These are phyloP conservation scores for Cladosporium sp. DNA, from an alignment of 2,329 filamentous ascomycete species.

Conservation along the genomic window DNA sequence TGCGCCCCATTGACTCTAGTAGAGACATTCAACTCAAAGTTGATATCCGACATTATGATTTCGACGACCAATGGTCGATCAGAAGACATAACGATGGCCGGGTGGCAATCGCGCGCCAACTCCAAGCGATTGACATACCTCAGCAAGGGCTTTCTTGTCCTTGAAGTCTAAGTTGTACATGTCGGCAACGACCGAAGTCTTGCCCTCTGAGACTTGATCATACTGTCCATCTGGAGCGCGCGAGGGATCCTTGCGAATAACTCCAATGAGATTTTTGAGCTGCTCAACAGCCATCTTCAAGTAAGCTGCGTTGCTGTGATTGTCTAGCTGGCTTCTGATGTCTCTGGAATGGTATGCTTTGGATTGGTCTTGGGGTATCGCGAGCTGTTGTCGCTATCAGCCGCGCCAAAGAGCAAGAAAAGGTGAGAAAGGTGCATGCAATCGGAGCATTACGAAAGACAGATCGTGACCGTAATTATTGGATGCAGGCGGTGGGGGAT, in stretches of 20 bases:
- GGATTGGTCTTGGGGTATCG: background rate
- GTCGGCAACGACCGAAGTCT: conserved; percentile 45
- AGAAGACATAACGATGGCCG: too few relatives aligned
- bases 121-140: conserved; percentile 34
- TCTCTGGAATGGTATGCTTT: background rate
- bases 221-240: conserved; percentile 50
- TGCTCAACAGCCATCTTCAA: conserved; percentile 33
- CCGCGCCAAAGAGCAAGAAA: background rate
- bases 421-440: background rate
- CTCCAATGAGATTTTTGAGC: conserved; percentile 46
- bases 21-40: background rate
- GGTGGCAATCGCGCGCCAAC: background rate
- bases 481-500: background rate
- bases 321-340: background rate
- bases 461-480: background rate
- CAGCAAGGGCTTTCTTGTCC: conserved; percentile 41
- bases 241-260: conserved; percentile 49
- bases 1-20: background rate
- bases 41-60: background rate
- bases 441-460: background rate
- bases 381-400: background rate
- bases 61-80: background rate
- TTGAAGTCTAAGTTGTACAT: conserved; percentile 42
- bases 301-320: background rate
- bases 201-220: conserved; percentile 40